These are phyloP conservation scores for Gracilariopsis chorda DNA, from an alignment of 23 red algal species.

Conservation along the genomic window DNA sequence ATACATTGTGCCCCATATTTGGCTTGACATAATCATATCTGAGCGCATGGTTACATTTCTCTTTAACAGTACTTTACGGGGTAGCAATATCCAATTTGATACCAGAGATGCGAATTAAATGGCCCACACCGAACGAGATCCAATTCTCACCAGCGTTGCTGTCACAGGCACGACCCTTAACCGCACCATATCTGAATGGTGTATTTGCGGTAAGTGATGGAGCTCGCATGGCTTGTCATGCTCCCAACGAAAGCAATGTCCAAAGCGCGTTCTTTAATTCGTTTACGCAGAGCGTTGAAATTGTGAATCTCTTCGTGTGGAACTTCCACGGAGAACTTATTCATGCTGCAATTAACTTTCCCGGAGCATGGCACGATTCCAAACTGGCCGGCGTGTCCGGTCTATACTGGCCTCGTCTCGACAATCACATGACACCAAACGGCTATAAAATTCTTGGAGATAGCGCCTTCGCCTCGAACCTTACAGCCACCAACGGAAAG, in stretches of 20 bases:
- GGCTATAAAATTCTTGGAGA: not conserved
- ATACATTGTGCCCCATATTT: too few species aligned
- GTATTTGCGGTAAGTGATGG: slow-evolving; percentile 12
- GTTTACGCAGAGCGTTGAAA: not conserved
- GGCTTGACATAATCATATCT: too few species aligned
- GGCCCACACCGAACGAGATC: not conserved
- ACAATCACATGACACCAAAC: not conserved
- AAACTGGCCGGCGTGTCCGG: not conserved
- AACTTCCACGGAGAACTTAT: slow-evolving; percentile 11
- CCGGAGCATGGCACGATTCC: not conserved
- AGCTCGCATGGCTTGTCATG: not conserved
- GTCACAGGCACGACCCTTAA: not conserved
- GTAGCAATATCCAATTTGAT: too few species aligned
- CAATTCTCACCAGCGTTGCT: not conserved
- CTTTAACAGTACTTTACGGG: too few species aligned
- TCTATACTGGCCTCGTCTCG: not conserved
- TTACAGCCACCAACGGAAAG: not conserved
- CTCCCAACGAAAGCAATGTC: not conserved
- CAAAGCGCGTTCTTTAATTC: slow-evolving; percentile 20
- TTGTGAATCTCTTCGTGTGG: slow-evolving; percentile 23
- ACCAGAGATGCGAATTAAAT: too few species aligned
- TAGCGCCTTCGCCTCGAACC: not conserved
- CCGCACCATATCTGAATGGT: not conserved
- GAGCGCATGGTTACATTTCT: too few species aligned
- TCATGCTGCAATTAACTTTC: not conserved